A percentile compares a stretch with the other conserved stretches of the same genome.
These are phyloP conservation scores for Nepenthes mirabilis DNA, from an alignment of 148 eudicot species.

Conservation along the genomic window DNA sequence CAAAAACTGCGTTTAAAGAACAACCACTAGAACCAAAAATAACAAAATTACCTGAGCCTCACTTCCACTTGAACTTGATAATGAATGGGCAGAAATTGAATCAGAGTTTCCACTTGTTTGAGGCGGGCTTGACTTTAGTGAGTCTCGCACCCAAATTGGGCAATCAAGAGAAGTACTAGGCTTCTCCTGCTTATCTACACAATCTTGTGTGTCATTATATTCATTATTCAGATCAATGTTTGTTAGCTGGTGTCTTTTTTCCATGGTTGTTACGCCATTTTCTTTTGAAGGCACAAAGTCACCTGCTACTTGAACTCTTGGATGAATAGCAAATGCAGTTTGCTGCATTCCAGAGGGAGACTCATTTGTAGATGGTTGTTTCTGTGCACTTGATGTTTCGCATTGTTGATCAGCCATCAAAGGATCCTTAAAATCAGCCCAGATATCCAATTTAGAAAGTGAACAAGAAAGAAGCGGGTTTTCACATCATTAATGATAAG, in stretches of 20 bases:
- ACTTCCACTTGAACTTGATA: constrained; percentile 70
- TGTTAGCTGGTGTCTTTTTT: constrained; percentile 21
- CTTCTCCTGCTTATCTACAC: constrained; percentile 22
- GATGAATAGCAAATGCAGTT: constrained; percentile 14
- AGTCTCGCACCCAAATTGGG: constrained; percentile 29
- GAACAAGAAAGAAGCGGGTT: neutral
- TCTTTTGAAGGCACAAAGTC: constrained; percentile 18
- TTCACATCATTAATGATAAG: neutral
- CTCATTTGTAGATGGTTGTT: constrained; percentile 13
- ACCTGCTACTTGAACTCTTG: constrained; percentile 14
- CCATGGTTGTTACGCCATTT: constrained; percentile 14
- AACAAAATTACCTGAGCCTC: constrained; percentile 56
- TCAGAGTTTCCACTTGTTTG: constrained; percentile 72
- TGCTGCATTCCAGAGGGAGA: constrained; percentile 14
- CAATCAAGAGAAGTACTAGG: constrained; percentile 17
- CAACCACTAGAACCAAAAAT: neutral
- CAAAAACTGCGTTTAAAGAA: neutral
- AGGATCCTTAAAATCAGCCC: constrained; percentile 28
- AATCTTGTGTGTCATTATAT: constrained; percentile 56
- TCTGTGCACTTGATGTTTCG: constrained; percentile 15
- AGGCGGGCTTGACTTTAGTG: constrained; percentile 58
- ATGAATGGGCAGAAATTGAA: constrained; percentile 45
- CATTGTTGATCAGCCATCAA: constrained; percentile 20
- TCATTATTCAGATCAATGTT: constrained; percentile 67
- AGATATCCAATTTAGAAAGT: constrained; percentile 10